phyloP scores from a whole-genome alignment of 768 basidiomycete genomes.

The Calocybe indica region DNA sequence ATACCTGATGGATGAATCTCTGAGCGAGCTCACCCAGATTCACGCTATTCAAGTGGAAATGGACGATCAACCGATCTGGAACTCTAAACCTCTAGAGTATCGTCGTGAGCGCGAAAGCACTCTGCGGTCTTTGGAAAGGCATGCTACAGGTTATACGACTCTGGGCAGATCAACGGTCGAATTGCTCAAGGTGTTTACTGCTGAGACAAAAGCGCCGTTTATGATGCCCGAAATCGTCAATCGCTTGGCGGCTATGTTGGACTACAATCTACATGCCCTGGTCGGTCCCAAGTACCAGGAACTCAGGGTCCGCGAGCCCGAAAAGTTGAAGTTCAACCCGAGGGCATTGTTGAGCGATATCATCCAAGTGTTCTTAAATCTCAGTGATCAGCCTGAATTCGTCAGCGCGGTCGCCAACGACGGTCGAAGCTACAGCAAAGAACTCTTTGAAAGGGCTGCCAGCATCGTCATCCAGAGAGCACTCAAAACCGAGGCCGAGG shows the following conservation, averaged over 20 bases:
- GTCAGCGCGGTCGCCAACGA: conserved; percentile 87
- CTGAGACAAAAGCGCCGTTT: conserved; percentile 87
- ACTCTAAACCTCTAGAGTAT: conserved; percentile 56
- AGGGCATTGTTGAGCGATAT: conserved; percentile 79
- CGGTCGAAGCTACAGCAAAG: conserved; percentile 84
- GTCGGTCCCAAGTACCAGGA: conserved; percentile 87
- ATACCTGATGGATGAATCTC: conserved; percentile 94
- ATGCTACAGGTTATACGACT: conserved; percentile 81
- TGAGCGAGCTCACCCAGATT: conserved; percentile 85
- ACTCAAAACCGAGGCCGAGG: conserved; percentile 75
- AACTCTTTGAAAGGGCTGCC: conserved; percentile 76
- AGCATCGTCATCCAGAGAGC: conserved; percentile 52
- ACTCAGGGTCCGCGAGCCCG: conserved; percentile 76
- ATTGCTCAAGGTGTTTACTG: conserved; percentile 87
- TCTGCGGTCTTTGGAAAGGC: conserved; percentile 75
- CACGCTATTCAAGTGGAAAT: conserved; percentile 83
- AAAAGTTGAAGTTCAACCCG: conserved; percentile 88
- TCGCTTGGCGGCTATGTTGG: conserved; percentile 91
- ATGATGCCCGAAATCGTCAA: conserved; percentile 96
- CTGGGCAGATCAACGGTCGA: conserved; percentile 88
- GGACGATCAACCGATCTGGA: conserved; percentile 70
- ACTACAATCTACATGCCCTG: conserved; percentile 87
- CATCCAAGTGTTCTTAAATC: conserved; percentile 84
- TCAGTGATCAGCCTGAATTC: conserved; percentile 77
- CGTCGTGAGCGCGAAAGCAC: conserved; percentile 79